Evolutionary conservation across 768 basidiomycete species (phyloP).

Genomic region (Paxillus involutus): DNA sequence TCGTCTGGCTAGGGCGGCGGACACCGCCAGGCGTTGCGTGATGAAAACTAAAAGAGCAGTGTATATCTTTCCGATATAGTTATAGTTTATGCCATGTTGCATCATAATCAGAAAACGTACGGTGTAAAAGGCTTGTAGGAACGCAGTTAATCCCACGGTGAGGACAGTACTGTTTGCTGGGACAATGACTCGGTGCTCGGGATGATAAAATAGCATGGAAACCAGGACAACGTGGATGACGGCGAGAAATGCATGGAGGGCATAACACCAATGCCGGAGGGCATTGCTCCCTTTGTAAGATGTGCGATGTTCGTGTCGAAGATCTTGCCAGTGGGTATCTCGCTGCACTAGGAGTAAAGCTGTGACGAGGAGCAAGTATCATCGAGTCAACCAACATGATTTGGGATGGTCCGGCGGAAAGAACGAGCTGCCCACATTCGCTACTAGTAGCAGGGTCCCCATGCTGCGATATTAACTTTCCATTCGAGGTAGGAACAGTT

Average conservation of each 20-base stretch:
- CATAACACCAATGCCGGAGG: too few species aligned
- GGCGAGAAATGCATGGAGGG: neutral
- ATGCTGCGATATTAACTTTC: too few species aligned
- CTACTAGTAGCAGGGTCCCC: too few species aligned
- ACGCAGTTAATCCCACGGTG: neutral
- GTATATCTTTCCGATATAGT: constrained; percentile 11
- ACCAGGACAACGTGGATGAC: neutral
- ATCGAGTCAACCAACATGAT: too few species aligned
- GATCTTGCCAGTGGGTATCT: too few species aligned
- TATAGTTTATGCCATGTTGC: neutral
- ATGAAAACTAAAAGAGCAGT: constrained; percentile 12
- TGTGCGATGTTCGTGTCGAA: too few species aligned
- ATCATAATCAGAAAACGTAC: neutral
- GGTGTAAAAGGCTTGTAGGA: constrained; percentile 4
- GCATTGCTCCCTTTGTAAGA: too few species aligned
- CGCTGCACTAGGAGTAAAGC: too few species aligned
- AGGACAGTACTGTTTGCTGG: neutral
- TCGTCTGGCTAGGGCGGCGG: neutral
- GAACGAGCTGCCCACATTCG: too few species aligned
- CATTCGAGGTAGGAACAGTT: too few species aligned
- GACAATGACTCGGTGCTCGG: constrained; percentile 1
- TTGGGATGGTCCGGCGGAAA: too few species aligned
- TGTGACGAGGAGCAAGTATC: too few species aligned
- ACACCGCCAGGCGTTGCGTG: constrained; percentile 14
- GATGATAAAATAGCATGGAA: neutral